phyloP scores from a whole-genome alignment of 805 yeast genomes.

The Suhomyces prunicola region DNA sequence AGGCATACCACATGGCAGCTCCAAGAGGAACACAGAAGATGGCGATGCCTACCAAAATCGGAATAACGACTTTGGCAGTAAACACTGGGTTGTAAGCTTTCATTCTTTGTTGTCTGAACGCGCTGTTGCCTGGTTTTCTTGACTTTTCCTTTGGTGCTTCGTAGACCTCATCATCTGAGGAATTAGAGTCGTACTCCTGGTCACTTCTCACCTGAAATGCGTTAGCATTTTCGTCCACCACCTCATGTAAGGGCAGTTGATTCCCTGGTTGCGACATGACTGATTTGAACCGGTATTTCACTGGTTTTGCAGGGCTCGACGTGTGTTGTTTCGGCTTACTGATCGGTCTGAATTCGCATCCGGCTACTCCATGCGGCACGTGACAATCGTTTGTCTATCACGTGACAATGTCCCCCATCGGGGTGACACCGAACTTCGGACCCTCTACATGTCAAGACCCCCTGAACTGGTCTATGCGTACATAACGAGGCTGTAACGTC shows the following conservation, averaged over 20 bases:
- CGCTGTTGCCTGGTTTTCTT: constrained; percentile 63
- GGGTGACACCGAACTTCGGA: background rate
- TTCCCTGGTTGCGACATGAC: background rate
- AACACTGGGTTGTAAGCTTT: constrained; percentile 48
- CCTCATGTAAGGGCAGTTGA: background rate
- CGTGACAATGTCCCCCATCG: background rate
- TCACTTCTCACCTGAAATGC: background rate
- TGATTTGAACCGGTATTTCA: background rate
- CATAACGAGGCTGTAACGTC: background rate
- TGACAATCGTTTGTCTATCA: background rate
- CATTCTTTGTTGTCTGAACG: constrained; percentile 55
- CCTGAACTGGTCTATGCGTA: background rate
- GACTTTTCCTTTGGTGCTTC: constrained; percentile 42
- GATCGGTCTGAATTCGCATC: background rate
- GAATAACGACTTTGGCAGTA: constrained; percentile 42
- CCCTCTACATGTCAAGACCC: background rate
- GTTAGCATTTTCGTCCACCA: background rate
- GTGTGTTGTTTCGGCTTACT: background rate
- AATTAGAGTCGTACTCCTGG: constrained; percentile 36
- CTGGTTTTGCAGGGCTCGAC: background rate
- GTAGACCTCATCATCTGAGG: constrained; percentile 32
- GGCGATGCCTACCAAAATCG: constrained; percentile 37
- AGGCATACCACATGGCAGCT: constrained; percentile 47
- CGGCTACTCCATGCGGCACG: background rate
- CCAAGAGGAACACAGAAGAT: constrained; percentile 42